Evolutionary conservation across 2,329 filamentous ascomycete genomes (phyloP).

Genomic region (Sclerotinia sclerotiorum): DNA sequence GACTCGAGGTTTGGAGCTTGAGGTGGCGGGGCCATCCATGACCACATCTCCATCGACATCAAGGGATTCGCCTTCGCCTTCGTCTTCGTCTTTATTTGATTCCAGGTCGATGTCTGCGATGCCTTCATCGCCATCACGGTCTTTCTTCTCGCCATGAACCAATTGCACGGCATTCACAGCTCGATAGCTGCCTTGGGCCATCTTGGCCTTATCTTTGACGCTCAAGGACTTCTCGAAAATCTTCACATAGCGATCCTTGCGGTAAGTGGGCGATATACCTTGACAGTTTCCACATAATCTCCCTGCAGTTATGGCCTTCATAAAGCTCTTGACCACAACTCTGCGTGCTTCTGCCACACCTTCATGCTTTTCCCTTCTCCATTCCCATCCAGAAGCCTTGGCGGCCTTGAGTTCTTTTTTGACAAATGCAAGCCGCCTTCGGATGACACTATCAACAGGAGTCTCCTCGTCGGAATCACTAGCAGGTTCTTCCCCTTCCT

Average conservation of each 20-base stretch:
- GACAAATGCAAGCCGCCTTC: conserved; percentile 66
- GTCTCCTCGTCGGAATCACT: conserved; percentile 41
- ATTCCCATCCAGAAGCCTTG: conserved; percentile 45
- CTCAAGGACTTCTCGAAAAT: conserved; percentile 83
- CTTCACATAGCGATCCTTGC: conserved; percentile 89
- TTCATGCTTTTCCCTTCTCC: conserved; percentile 68
- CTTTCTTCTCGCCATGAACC: conserved; percentile 43
- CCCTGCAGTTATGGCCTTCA: conserved; percentile 67
- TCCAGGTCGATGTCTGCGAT: conserved; percentile 64
- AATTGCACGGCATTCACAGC: conserved; percentile 39
- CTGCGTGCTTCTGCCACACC: conserved; percentile 75
- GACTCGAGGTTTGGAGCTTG: conserved; percentile 44
- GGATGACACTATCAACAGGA: conserved; percentile 49
- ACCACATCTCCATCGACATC: conserved; percentile 58
- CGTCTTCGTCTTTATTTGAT: conserved; percentile 48
- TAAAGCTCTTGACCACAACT: conserved; percentile 76
- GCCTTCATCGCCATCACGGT: conserved; percentile 58
- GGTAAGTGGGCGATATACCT: conserved; percentile 76
- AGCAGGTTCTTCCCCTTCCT: conserved; percentile 30
- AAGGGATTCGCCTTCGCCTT: conserved; percentile 46
- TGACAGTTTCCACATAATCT: conserved; percentile 67
- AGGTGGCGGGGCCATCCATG: conserved; percentile 47
- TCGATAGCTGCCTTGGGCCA: conserved; percentile 66
- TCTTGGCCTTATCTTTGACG: conserved; percentile 72
- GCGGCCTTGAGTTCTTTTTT: conserved; percentile 66